Evolutionary conservation across 2,329 filamentous ascomycete species (phyloP).

Genomic region (Leptographium procerum): DNA sequence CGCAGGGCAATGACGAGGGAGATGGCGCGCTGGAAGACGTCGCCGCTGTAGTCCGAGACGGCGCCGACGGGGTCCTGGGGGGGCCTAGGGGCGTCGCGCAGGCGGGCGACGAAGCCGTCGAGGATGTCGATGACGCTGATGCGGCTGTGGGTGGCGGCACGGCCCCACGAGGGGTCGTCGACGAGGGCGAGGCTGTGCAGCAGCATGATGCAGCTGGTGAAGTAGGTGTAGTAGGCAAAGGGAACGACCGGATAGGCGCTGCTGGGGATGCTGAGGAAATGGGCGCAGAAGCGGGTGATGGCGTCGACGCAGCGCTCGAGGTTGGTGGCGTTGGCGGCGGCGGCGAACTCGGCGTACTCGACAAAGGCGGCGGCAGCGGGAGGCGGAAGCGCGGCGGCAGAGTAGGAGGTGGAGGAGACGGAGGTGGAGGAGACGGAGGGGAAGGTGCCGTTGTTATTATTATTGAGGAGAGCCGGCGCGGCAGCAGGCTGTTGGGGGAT

Average conservation of each 20-base stretch:
- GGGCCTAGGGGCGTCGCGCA: slow-evolving; percentile 10
- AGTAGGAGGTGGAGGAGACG: too few relatives aligned
- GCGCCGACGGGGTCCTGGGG: neutral
- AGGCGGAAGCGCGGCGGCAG: neutral
- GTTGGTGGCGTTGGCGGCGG: slow-evolving; percentile 9
- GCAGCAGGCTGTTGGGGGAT: neutral
- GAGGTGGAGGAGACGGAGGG: too few relatives aligned
- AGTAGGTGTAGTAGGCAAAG: slow-evolving; percentile 22
- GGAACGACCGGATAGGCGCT: slow-evolving; percentile 20
- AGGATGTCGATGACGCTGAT: slow-evolving; percentile 23
- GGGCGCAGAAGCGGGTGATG: slow-evolving; percentile 22
- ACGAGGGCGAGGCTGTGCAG: slow-evolving; percentile 21
- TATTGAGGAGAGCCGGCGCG: too few relatives aligned
- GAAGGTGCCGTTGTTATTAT: too few relatives aligned
- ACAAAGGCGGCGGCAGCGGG: neutral
- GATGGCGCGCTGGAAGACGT: slow-evolving; percentile 6
- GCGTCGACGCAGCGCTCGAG: slow-evolving; percentile 14
- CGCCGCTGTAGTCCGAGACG: neutral
- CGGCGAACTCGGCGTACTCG: slow-evolving; percentile 3
- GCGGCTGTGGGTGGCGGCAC: slow-evolving; percentile 18
- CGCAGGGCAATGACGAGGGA: slow-evolving; percentile 6
- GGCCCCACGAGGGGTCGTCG: slow-evolving; percentile 28
- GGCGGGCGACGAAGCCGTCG: slow-evolving; percentile 14
- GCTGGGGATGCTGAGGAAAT: slow-evolving; percentile 20
- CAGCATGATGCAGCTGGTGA: slow-evolving; percentile 21